phyloP scores from a whole-genome alignment of 2,329 filamentous ascomycete species.

The Penicillium sp. region DNA sequence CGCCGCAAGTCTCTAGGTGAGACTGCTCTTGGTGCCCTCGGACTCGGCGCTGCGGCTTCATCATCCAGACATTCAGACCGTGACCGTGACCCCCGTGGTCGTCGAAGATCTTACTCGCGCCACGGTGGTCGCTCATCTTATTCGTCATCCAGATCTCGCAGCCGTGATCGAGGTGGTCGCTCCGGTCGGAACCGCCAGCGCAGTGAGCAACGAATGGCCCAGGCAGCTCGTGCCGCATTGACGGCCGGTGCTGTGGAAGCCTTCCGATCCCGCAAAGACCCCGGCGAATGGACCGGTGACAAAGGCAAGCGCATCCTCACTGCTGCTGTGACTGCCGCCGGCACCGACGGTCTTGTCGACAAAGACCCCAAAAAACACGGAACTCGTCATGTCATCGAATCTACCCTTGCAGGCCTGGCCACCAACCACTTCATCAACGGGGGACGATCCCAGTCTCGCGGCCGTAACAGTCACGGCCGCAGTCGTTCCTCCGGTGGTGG shows the following conservation, averaged over 20 bases:
- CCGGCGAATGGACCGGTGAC: constrained; percentile 83
- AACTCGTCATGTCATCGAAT: constrained; percentile 80
- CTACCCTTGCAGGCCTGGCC: constrained; percentile 82
- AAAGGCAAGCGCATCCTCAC: constrained; percentile 91
- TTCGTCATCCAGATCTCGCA: constrained; percentile 49
- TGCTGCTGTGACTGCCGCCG: constrained; percentile 78
- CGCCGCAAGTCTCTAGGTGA: constrained; percentile 50
- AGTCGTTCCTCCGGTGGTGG: constrained; percentile 46
- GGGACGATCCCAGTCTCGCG: constrained; percentile 69
- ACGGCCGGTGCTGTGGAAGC: constrained; percentile 89
- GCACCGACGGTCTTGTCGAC: constrained; percentile 73
- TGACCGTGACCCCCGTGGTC: constrained; percentile 42
- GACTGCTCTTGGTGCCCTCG: constrained; percentile 55
- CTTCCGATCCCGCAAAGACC: constrained; percentile 83
- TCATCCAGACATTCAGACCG: constrained; percentile 48
- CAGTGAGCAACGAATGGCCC: constrained; percentile 65
- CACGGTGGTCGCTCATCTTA: constrained; percentile 1
- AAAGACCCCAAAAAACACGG: constrained; percentile 67
- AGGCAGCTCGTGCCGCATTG: constrained; percentile 87
- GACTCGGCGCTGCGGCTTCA: constrained; percentile 52
- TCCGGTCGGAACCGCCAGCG: constrained; percentile 43
- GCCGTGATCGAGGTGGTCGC: constrained; percentile 51
- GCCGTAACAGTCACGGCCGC: constrained; percentile 54
- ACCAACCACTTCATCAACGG: constrained; percentile 85
- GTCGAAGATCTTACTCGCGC: constrained; percentile 46